A percentile compares a stretch with the other conserved stretches of the same genome.
Conservation (phyloP, 305 asterid species). For the Fraxinus sp. region DNA sequence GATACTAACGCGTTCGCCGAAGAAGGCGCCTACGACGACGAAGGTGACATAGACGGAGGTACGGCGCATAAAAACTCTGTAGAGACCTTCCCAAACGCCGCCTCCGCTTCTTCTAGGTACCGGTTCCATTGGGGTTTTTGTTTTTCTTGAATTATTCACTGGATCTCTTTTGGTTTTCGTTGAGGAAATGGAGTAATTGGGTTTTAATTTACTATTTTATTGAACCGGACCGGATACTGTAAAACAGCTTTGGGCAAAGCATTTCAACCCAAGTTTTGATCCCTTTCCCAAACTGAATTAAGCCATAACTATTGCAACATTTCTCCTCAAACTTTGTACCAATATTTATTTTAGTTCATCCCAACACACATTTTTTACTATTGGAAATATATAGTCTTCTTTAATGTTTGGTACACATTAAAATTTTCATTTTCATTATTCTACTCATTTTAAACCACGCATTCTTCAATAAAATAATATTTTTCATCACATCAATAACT, state of each 20-base stretch:
- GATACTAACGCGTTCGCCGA: slow-evolving; percentile 80
- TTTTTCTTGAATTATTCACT: not conserved
- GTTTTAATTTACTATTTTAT: not conserved
- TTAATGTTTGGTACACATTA: too few relatives aligned
- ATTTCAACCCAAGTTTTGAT: not conserved
- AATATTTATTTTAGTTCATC: not conserved
- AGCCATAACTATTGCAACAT: not conserved
- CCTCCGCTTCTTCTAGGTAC: slow-evolving; percentile 60
- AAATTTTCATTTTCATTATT: too few relatives aligned
- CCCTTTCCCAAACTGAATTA: not conserved
- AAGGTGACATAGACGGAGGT: slow-evolving; percentile 83
- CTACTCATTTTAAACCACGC: too few relatives aligned
- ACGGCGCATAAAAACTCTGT: slow-evolving; percentile 77
- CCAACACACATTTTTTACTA: not conserved
- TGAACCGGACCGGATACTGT: slow-evolving; percentile 15
- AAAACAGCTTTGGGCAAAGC: not conserved
- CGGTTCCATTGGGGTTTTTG: slow-evolving; percentile 41
- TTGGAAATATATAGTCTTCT: not conserved
- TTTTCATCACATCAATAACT: too few relatives aligned
- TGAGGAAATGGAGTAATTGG: slow-evolving; percentile 26
- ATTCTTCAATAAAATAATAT: too few relatives aligned
- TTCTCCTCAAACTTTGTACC: not conserved
- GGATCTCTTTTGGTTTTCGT: slow-evolving; percentile 15
- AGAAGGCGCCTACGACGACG: slow-evolving; percentile 91
- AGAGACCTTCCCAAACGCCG: slow-evolving; percentile 74